Evolutionary conservation across 768 basidiomycete species (phyloP).

Genomic region (Mycena leptocephala): DNA sequence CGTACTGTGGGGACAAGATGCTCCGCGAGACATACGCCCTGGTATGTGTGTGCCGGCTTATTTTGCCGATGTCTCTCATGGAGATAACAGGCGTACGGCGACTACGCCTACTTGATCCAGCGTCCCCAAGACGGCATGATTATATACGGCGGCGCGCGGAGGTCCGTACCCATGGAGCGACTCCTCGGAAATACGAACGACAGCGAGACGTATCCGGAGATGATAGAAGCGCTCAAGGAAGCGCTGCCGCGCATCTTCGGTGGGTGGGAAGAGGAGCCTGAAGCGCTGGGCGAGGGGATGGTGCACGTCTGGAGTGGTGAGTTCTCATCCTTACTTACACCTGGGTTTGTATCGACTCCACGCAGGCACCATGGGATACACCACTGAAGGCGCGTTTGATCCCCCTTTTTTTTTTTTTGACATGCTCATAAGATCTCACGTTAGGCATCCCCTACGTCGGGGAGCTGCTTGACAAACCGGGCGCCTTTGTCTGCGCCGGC

Average conservation of each 20-base stretch:
- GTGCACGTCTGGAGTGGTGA: conserved; percentile 33
- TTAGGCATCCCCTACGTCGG: conserved; percentile 46
- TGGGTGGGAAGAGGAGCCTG: conserved; percentile 44
- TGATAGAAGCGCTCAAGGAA: conserved; percentile 42
- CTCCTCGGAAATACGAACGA: conserved; percentile 41
- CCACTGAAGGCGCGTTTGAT: conserved; percentile 18
- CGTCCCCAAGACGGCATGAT: conserved; percentile 42
- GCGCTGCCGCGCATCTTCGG: conserved; percentile 42
- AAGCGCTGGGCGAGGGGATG: conserved; percentile 41
- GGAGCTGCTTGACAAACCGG: conserved; percentile 45
- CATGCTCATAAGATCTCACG: neutral
- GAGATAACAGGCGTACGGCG: conserved; percentile 21
- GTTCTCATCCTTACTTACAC: neutral
- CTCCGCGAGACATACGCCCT: conserved; percentile 36
- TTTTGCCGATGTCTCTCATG: neutral
- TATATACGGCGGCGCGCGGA: conserved; percentile 41
- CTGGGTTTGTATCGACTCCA: neutral
- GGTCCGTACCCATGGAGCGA: conserved; percentile 29
- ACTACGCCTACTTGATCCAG: conserved; percentile 46
- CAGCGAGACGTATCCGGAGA: conserved; percentile 33
- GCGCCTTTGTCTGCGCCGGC: conserved; percentile 47
- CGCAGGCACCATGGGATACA: conserved; percentile 45
- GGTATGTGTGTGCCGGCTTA: neutral
- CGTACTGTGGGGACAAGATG: conserved; percentile 38
- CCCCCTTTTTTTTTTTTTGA: neutral